Percentiles rank a stretch among this genome's conserved stretches.
Evolutionary conservation across 768 basidiomycete species (phyloP).

Genomic region (Panus rudis): DNA sequence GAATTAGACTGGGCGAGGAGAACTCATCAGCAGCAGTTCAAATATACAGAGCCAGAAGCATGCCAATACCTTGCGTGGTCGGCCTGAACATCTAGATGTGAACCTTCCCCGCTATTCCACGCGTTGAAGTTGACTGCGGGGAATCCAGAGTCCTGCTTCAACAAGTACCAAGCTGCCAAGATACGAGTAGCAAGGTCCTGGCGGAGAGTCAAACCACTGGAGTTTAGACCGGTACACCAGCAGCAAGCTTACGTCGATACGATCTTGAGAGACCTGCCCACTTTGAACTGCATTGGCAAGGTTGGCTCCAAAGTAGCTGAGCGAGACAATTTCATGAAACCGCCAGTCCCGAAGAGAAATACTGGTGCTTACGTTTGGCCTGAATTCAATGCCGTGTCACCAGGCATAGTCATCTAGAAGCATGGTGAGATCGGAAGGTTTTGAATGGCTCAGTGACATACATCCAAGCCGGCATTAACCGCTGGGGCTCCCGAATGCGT

Average conservation of each 20-base stretch:
- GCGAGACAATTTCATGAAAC: conserved; percentile 1
- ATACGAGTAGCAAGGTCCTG: conserved; percentile 66
- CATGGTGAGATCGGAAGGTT: neutral
- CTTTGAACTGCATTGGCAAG: conserved; percentile 54
- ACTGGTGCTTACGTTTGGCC: conserved; percentile 11
- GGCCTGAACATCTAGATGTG: conserved; percentile 32
- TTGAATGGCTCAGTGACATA: conserved; percentile 20
- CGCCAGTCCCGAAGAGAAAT: neutral
- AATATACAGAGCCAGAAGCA: neutral
- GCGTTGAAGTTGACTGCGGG: conserved; percentile 58
- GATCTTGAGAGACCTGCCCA: conserved; percentile 47
- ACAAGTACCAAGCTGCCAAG: conserved; percentile 52
- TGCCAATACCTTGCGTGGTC: conserved; percentile 34
- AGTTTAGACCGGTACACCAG: too few relatives aligned
- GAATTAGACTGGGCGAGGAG: conserved; percentile 11
- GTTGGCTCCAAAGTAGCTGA: conserved; percentile 52
- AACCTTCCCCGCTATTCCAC: conserved; percentile 29
- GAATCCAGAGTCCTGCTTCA: conserved; percentile 45
- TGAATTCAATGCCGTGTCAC: conserved; percentile 34
- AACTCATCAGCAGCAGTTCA: neutral
- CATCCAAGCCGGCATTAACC: conserved; percentile 57
- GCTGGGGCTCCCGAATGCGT: conserved; percentile 50
- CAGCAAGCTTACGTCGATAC: conserved; percentile 35
- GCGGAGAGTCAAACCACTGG: too few relatives aligned
- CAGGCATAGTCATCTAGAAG: conserved; percentile 65